Percentiles rank a stretch among this genome's conserved stretches.
Evolutionary conservation across 2,329 filamentous ascomycete species (phyloP).

Genomic region (Parastagonospora avenae): DNA sequence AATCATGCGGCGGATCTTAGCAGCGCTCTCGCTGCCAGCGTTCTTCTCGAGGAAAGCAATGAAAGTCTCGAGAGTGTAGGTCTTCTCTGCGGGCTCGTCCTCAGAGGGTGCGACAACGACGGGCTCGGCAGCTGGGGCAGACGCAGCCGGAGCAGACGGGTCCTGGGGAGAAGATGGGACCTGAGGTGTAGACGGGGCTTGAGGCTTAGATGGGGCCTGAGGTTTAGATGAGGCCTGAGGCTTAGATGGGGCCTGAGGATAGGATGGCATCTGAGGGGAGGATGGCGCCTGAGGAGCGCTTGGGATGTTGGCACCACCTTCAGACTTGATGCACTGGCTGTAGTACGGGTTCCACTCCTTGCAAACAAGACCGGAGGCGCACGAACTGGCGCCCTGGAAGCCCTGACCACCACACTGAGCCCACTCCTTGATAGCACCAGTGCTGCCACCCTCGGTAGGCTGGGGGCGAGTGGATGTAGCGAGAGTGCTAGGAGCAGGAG

Average conservation of each 20-base stretch:
- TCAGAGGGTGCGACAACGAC: conserved; percentile 2
- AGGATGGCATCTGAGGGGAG: background rate
- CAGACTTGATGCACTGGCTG: conserved; percentile 48
- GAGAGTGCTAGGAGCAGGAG: conserved; percentile 24
- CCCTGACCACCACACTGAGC: conserved; percentile 53
- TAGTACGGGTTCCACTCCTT: conserved; percentile 52
- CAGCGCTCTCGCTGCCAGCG: conserved; percentile 11
- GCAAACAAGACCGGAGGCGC: conserved; percentile 48
- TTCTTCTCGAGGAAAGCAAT: conserved; percentile 29
- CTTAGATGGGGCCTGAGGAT: background rate
- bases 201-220: background rate
- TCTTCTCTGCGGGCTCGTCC: conserved; percentile 18
- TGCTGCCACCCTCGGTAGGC: conserved; percentile 19
- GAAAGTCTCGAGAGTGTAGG: conserved; percentile 26
- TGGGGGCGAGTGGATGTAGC: conserved; percentile 26
- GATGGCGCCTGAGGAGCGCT: conserved; percentile 10
- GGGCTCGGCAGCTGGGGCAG: conserved; percentile 11
- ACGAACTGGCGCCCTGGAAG: conserved; percentile 47
- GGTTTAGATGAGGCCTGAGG: too few species aligned
- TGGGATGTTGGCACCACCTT: conserved; percentile 12
- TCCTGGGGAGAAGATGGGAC: background rate
- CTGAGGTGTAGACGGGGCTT: conserved; percentile 3
- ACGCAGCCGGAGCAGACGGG: conserved; percentile 7
- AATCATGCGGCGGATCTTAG: conserved; percentile 8
- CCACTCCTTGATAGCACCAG: conserved; percentile 22